These are phyloP conservation scores for Jacaranda mimosifolia DNA, from an alignment of 257 asterid species.

Conservation along the genomic window DNA sequence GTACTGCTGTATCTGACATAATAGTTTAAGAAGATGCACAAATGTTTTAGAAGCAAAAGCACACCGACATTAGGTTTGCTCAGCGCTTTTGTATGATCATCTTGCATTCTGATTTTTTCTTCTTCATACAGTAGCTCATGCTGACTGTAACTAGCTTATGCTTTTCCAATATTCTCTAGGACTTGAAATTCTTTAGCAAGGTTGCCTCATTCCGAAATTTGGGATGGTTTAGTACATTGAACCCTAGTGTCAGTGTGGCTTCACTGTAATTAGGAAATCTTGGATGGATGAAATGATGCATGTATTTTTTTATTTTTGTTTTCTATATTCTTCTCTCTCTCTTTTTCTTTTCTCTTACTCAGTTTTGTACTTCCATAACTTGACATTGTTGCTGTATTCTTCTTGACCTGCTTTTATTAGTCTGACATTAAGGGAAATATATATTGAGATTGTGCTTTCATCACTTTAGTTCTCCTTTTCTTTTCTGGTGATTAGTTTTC, in stretches of 20 bases:
- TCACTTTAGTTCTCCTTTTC: background rate
- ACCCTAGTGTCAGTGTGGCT: background rate
- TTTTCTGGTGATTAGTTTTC: background rate
- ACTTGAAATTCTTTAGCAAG: background rate
- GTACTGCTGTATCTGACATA: background rate
- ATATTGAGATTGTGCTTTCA: background rate
- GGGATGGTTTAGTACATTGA: background rate
- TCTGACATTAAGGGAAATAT: background rate
- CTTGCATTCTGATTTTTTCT: conserved; percentile 8
- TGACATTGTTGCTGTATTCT: background rate
- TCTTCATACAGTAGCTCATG: background rate
- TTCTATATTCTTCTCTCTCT: conserved; percentile 6
- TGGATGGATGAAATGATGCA: conserved; percentile 2
- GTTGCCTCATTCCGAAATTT: conserved; percentile 2
- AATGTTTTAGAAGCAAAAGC: background rate
- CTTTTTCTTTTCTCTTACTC: background rate
- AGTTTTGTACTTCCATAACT: conserved; percentile 19
- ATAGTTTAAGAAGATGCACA: background rate
- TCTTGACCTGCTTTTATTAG: background rate
- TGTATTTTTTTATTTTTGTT: background rate
- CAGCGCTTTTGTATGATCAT: background rate
- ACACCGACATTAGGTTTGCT: background rate
- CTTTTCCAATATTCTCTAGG: conserved; percentile 21
- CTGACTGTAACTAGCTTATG: conserved; percentile 7
- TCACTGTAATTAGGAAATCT: background rate